Percentiles rank a stretch among this genome's conserved stretches.
Conservation (phyloP, 768 basidiomycete genomes). For the Tricholoma matsutake region DNA sequence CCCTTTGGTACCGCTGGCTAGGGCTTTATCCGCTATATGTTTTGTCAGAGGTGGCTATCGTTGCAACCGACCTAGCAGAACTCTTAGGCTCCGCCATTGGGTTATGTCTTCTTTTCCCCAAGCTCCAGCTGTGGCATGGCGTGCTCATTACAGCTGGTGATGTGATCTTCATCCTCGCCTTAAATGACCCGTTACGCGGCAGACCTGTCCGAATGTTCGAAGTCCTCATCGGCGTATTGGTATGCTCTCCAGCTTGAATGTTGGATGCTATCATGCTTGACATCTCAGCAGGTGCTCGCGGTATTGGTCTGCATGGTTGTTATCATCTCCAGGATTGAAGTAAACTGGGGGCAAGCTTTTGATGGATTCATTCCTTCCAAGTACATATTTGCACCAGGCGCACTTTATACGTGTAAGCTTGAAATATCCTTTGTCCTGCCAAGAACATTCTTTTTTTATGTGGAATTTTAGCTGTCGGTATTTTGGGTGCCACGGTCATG, state of each 20-base stretch:
- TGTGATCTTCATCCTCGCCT: conserved; percentile 65
- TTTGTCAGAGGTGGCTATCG: conserved; percentile 67
- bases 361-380: conserved; percentile 74
- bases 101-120: conserved; percentile 69
- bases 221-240: conserved; percentile 57
- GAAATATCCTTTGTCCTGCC: not conserved
- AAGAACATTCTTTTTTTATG: not conserved
- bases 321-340: conserved; percentile 66
- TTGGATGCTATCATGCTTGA: not conserved
- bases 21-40: conserved; percentile 64
- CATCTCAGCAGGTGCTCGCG: conserved; percentile 47
- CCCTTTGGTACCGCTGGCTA: conserved; percentile 52
- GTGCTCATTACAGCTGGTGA: conserved; percentile 68
- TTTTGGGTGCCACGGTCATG: conserved; percentile 87
- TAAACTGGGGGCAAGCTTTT: conserved; percentile 75
- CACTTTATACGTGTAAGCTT: conserved; percentile 61
- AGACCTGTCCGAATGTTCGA: conserved; percentile 71
- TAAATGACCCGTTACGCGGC: conserved; percentile 67
- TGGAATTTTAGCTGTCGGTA: conserved; percentile 53
- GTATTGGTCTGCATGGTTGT: conserved; percentile 79
- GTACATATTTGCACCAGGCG: conserved; percentile 50
- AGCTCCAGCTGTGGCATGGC: conserved; percentile 64
- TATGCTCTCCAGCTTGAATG: conserved; percentile 28
- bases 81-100: conserved; percentile 81
- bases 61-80: conserved; percentile 80